Percentiles rank a stretch among this genome's conserved stretches.
phyloP scores from a whole-genome alignment of 805 yeast genomes.

The Nakazawaea wyomingensis region DNA sequence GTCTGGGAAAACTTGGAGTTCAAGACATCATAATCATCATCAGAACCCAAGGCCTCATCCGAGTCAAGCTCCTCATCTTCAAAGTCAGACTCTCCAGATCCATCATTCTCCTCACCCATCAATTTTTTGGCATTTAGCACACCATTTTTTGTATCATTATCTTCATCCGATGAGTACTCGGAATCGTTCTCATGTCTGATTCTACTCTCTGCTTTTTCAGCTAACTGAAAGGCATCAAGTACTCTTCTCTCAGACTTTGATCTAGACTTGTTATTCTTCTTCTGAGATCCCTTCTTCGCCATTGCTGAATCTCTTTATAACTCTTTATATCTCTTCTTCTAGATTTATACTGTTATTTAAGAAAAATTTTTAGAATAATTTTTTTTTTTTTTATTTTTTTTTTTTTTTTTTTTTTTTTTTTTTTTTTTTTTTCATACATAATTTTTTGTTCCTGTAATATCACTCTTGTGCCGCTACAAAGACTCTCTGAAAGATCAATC shows the following conservation, averaged over 20 bases:
- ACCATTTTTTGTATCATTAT: constrained; percentile 20
- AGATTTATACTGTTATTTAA: neutral
- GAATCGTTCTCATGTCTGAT: constrained; percentile 12
- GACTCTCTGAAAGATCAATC: too few species aligned
- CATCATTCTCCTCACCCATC: constrained; percentile 23
- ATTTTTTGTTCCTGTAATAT: too few species aligned
- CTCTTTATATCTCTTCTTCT: neutral
- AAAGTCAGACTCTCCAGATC: constrained; percentile 22
- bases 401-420: too few species aligned
- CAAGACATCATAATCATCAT: constrained; percentile 58
- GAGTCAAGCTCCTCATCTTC: constrained; percentile 44
- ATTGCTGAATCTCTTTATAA: too few species aligned
- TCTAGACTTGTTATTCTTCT: constrained; percentile 13
- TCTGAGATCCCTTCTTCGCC: constrained; percentile 11
- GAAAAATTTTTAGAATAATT: neutral
- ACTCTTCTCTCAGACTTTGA: constrained; percentile 17
- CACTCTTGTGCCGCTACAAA: too few species aligned
- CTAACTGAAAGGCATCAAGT: constrained; percentile 25
- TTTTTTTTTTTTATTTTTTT: too few species aligned
- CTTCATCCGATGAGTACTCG: constrained; percentile 15
- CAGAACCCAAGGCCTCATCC: constrained; percentile 86
- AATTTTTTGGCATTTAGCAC: constrained; percentile 30
- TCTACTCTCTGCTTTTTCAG: constrained; percentile 17
- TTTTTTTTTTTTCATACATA: too few species aligned
- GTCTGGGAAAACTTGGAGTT: constrained; percentile 67